Evolutionary conservation across 1,284 basidiomycete species (phyloP).

Genomic region (Cystobasidium pallidum): DNA sequence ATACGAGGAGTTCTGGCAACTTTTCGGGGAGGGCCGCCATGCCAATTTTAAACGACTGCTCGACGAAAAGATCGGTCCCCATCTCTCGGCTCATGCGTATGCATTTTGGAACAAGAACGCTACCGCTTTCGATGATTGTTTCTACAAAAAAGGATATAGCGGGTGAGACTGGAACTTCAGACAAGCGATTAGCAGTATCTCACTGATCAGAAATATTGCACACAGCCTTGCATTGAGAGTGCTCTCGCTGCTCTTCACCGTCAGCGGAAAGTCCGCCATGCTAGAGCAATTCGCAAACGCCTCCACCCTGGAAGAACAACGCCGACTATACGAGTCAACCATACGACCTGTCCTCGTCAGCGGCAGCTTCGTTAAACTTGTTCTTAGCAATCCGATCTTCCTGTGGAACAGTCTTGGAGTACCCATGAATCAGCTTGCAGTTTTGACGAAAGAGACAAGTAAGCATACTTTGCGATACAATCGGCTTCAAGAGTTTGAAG

Average conservation of each 20-base stretch:
- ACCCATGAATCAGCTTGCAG: conserved; percentile 70
- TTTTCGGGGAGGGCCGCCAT: conserved; percentile 73
- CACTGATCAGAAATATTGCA: no score
- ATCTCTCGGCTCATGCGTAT: conserved; percentile 73
- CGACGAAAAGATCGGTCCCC: conserved; percentile 69
- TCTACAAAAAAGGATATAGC: conserved; percentile 75
- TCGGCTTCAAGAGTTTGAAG: not conserved
- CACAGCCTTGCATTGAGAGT: conserved; percentile 71
- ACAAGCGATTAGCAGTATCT: no score
- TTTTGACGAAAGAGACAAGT: conserved; percentile 37
- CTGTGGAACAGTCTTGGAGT: conserved; percentile 83
- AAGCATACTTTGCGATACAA: not conserved
- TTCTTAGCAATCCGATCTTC: conserved; percentile 60
- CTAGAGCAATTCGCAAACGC: conserved; percentile 66
- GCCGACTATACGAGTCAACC: conserved; percentile 66
- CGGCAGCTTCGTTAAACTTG: conserved; percentile 63
- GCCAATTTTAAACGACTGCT: conserved; percentile 68
- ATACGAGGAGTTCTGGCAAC: conserved; percentile 70
- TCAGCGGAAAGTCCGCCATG: conserved; percentile 66
- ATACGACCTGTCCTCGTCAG: conserved; percentile 71
- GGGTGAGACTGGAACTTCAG: conserved; percentile 46
- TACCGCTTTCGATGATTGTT: conserved; percentile 67
- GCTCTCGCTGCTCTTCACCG: conserved; percentile 65
- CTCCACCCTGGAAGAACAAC: conserved; percentile 66
- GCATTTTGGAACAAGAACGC: conserved; percentile 76